Evolutionary conservation across 2,329 filamentous ascomycete species (phyloP), one percentile per base, ranked within the genome.

Genomic region (Seiridium unicorne): DNA sequence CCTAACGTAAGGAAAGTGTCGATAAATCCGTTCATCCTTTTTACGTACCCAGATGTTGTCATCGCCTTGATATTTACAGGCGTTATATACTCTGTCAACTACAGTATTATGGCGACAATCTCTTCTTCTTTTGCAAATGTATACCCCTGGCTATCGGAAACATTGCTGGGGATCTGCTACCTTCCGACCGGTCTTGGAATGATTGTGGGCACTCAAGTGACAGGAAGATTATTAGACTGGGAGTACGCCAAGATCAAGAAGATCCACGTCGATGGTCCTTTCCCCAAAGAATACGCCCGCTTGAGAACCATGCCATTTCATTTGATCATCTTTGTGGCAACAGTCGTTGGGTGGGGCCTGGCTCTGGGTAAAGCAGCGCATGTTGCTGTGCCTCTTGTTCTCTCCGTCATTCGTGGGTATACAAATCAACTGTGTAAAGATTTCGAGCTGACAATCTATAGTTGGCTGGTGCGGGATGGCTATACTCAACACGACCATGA

Each of bases 41-140:
- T 75, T 13, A 53, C 64, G 1, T 70, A 70, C 36, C 70, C 68
- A 0, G 72, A 76, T 36, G 66, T 74, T 5, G 61, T 65, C 5
- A 59, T 72, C 3, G 71, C 67, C 2, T 58, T 76, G 8, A 56
- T 66, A 5, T 74, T 71, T 48, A 73, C 72, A 0, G 71, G 69
- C 18, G 62, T 76, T 1, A 68, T 74, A 9, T 74, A 74, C 60
- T 69, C 70, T 7, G 67, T 74, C 26, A 73, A 72, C 62, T 73
- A 73, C 58, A 74, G 70, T 3, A 65, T 74, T n/a, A 72, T 69
- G 2, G 69, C 72, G 1, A 74, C 73, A 8, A 70, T 74, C 38
- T 72, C 73, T 0, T 73, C 71, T 1, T 68, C 73, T 0, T 72
- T 74, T 55, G 60, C 64, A 1, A 65, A 61, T 8, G 62, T 64